A percentile compares a stretch with the other conserved stretches of the same genome.
These are phyloP conservation scores for Globisporangium nodosum DNA, from an alignment of 352 stramenopile species.

Conservation along the genomic window DNA sequence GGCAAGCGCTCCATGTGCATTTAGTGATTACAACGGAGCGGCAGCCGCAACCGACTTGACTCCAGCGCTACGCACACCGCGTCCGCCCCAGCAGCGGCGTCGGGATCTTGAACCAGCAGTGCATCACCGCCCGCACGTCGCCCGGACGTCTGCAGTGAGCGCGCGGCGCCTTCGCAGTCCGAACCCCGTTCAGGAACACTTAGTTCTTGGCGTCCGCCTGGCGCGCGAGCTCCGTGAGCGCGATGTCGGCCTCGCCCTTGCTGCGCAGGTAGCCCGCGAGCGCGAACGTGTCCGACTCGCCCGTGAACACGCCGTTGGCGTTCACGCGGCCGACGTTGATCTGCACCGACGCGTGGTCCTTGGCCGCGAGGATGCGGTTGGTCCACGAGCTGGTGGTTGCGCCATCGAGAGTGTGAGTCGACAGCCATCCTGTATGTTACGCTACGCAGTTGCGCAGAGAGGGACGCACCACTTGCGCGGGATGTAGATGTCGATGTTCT, in stretches of 20 bases:
- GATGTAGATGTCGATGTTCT: constrained; percentile 98
- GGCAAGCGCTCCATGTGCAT: constrained; percentile 9
- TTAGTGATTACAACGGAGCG: constrained; percentile 11
- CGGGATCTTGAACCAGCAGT: neutral
- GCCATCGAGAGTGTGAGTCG: neutral
- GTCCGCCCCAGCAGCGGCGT: neutral
- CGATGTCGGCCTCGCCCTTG: constrained; percentile 94
- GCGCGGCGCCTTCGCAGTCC: neutral
- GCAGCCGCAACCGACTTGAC: constrained; percentile 14
- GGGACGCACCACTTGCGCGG: constrained; percentile 93
- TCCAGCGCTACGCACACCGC: neutral
- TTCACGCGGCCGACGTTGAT: constrained; percentile 98
- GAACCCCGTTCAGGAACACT: constrained; percentile 4
- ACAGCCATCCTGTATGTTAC: no score
- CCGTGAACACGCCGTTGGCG: constrained; percentile 94
- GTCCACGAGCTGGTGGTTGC: constrained; percentile 90
- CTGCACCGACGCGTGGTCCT: constrained; percentile 97
- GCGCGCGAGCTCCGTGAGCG: constrained; percentile 81
- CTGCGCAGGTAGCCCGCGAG: constrained; percentile 96
- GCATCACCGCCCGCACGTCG: neutral
- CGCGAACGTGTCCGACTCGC: constrained; percentile 93
- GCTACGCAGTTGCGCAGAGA: neutral
- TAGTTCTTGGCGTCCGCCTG: constrained; percentile 81
- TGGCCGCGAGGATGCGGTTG: constrained; percentile 96
- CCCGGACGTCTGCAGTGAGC: no score